Conservation (phyloP, 441 rosid species). For the Pelargonium exstipulatum region DNA sequence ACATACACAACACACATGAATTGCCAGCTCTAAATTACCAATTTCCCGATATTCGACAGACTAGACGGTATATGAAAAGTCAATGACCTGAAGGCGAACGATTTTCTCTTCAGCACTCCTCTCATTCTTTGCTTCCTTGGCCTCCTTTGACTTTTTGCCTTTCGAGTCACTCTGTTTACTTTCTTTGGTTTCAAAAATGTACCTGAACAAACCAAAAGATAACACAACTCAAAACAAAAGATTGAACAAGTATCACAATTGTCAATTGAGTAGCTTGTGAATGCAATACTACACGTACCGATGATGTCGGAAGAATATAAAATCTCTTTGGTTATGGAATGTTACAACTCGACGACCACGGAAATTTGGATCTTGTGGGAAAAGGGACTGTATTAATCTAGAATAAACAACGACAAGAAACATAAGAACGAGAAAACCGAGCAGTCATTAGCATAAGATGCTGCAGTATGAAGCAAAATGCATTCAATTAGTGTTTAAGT, state of each 20-base stretch:
- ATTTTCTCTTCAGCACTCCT: slow-evolving; percentile 35
- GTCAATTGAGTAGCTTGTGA: not conserved
- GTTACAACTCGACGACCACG: slow-evolving; percentile 89
- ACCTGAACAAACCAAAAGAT: slow-evolving; percentile 32
- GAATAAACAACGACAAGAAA: slow-evolving; percentile 13
- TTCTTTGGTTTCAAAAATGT: slow-evolving; percentile 76
- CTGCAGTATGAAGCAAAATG: no score
- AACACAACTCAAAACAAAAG: not conserved
- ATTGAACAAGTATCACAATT: not conserved
- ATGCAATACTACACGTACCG: slow-evolving; percentile 39
- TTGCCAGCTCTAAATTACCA: no score
- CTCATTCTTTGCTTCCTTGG: slow-evolving; percentile 38
- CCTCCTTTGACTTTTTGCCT: slow-evolving; percentile 39
- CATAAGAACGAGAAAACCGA: slow-evolving; percentile 6
- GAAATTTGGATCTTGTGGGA: slow-evolving; percentile 75
- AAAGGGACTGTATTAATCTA: slow-evolving; percentile 73
- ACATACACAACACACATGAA: no score
- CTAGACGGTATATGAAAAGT: no score
- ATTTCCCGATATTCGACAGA: no score
- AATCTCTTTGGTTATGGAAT: slow-evolving; percentile 91
- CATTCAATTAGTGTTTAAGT: no score
- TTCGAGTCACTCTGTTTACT: slow-evolving; percentile 40
- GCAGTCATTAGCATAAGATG: not conserved
- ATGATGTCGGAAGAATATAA: slow-evolving; percentile 85
- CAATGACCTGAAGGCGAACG: slow-evolving; percentile 91